These are phyloP conservation scores for Suhomyces sp. DNA, from an alignment of 805 yeast genomes.

Conservation along the genomic window DNA sequence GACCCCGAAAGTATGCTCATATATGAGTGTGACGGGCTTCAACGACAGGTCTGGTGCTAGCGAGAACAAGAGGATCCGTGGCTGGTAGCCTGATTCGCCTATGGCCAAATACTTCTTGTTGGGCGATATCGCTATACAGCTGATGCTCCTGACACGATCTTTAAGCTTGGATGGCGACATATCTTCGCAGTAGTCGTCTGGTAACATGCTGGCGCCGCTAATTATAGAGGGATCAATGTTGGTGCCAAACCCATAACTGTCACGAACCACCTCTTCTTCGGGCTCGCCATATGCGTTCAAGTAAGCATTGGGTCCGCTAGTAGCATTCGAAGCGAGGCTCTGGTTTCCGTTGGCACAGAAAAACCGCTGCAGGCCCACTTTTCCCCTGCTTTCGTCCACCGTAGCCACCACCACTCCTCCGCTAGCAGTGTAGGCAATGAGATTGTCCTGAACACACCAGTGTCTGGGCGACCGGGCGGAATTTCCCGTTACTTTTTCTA, in stretches of 20 bases:
- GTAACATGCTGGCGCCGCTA: slow-evolving; percentile 12
- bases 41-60: slow-evolving; percentile 47
- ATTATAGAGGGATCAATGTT: slow-evolving; percentile 27
- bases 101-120: slow-evolving; percentile 55
- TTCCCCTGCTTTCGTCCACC: slow-evolving; percentile 17
- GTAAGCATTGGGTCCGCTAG: slow-evolving; percentile 26
- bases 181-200: slow-evolving; percentile 10
- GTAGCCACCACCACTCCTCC: slow-evolving; percentile 57
- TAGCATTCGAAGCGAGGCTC: not conserved
- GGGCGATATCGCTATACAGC: slow-evolving; percentile 58
- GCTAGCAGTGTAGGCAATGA: slow-evolving; percentile 54
- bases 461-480: slow-evolving; percentile 44
- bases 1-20: slow-evolving; percentile 68
- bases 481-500: slow-evolving; percentile 36
- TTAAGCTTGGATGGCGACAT: slow-evolving; percentile 25
- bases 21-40: slow-evolving; percentile 51
- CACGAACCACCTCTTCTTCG: slow-evolving; percentile 16
- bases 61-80: slow-evolving; percentile 60
- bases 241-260: slow-evolving; percentile 35
- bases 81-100: slow-evolving; percentile 71
- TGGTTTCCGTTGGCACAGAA: slow-evolving; percentile 45
- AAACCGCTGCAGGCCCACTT: slow-evolving; percentile 40
- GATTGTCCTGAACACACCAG: slow-evolving; percentile 36
- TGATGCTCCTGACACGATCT: slow-evolving; percentile 49
- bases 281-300: slow-evolving; percentile 17